These are phyloP conservation scores for Hirsutella minnesotensis DNA, from an alignment of 2,329 filamentous ascomycete species.

Conservation along the genomic window DNA sequence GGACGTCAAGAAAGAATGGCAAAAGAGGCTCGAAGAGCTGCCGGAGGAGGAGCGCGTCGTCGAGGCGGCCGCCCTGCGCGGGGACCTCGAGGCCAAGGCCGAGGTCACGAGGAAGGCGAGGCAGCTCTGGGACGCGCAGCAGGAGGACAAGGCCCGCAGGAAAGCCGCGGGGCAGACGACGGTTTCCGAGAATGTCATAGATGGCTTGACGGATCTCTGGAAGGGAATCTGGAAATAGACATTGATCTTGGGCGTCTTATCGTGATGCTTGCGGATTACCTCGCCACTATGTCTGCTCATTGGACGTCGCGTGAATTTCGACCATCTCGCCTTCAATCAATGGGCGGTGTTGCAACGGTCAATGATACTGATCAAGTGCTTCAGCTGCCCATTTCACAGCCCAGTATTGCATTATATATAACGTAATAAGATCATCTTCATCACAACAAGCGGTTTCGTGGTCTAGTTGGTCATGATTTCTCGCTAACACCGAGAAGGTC, in stretches of 20 bases:
- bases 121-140: slow-evolving; percentile 42
- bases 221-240: slow-evolving; percentile 16
- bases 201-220: slow-evolving; percentile 17
- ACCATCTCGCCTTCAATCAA: no score
- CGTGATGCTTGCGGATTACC: no score
- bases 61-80: slow-evolving; percentile 52
- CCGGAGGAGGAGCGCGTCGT: slow-evolving; percentile 44
- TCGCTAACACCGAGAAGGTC: slow-evolving; percentile 28
- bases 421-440: background rate
- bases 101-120: slow-evolving; percentile 46
- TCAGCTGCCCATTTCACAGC: no score
- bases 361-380: no score
- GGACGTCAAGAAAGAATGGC: slow-evolving; percentile 38
- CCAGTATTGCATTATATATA: no score
- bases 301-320: no score
- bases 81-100: slow-evolving; percentile 48
- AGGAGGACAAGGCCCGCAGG: slow-evolving; percentile 40
- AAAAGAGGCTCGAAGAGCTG: slow-evolving; percentile 44
- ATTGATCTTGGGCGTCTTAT: background rate
- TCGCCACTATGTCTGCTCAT: no score
- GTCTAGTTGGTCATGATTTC: slow-evolving; percentile 28
- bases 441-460: slow-evolving; percentile 16
- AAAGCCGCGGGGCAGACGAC: slow-evolving; percentile 19
- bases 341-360: no score
- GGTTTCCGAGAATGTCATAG: slow-evolving; percentile 18